These are phyloP conservation scores for Trichoderma brevicompactum DNA, from an alignment of 2,329 filamentous ascomycete genomes.

Conservation along the genomic window DNA sequence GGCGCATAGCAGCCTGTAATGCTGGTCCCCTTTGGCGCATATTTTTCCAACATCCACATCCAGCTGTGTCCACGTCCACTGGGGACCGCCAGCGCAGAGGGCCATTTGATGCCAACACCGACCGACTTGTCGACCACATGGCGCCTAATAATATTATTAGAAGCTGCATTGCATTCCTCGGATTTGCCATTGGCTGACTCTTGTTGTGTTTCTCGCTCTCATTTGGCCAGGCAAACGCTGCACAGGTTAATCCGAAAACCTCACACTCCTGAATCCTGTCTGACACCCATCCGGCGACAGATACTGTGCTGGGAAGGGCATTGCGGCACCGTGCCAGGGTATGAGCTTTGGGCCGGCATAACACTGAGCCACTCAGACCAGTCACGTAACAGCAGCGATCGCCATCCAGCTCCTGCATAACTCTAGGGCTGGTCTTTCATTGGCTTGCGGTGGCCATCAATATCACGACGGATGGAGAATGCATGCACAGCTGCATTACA, in stretches of 20 bases:
- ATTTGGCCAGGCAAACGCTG: slow-evolving; percentile 9
- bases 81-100: slow-evolving; percentile 22
- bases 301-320: slow-evolving; percentile 23
- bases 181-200: slow-evolving; percentile 11
- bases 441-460: slow-evolving; percentile 33
- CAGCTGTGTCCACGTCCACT: slow-evolving; percentile 3
- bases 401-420: slow-evolving; percentile 35
- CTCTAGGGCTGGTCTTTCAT: slow-evolving; percentile 30
- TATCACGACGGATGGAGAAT: slow-evolving; percentile 33
- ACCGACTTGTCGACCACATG: slow-evolving; percentile 26
- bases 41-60: slow-evolving; percentile 8
- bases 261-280: slow-evolving; percentile 28
- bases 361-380: slow-evolving; percentile 31
- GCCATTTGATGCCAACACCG: slow-evolving; percentile 23
- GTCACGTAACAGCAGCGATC: slow-evolving; percentile 35
- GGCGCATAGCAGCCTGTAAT: background rate
- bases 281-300: slow-evolving; percentile 16
- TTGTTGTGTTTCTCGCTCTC: slow-evolving; percentile 7
- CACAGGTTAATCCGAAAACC: slow-evolving; percentile 14
- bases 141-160: slow-evolving; percentile 30
- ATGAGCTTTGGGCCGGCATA: slow-evolving; percentile 28
- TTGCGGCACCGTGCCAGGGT: slow-evolving; percentile 24
- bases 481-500: slow-evolving; percentile 30
- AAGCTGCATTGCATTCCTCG: slow-evolving; percentile 24
- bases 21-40: background rate